Evolutionary conservation across 2,329 filamentous ascomycete genomes (phyloP), one percentile per base, ranked within the genome.

Genomic region (Aspergillus sclerotialis): DNA sequence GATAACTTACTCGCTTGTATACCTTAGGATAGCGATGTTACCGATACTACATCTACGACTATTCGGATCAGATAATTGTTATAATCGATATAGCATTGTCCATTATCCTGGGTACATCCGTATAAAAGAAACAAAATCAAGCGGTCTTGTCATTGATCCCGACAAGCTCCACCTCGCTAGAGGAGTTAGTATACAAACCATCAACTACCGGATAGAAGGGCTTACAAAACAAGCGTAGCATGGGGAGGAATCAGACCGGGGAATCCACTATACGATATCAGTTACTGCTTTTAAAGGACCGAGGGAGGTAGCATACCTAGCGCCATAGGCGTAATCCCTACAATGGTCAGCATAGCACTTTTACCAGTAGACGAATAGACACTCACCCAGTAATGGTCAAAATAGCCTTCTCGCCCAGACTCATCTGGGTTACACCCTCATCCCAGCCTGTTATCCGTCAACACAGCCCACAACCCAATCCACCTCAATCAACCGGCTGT

Each of bases 321-420:
- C 23, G 23, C 64, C 64, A 39, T 68, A 68, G 35, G 52, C 65
- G 40, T 47, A 64, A 38, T 62, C 58, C 33, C 60, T 64, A 26
- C 14, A 31, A 21, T 18, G 31, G 36, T 46, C 30, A 43, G 39
- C 25, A 32, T 33, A 26, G 17, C 36, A 36, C 31, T 24, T 33
- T 36, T 32, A 37, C 23, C 33, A 12, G 24, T 10, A 30, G 13
- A 14, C 11, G 35, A 19, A 8, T 2, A 32, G 16, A 10, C 17
- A 55, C 75, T 62, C 73, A 88, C 82, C 75, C 72, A 44, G 80
- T 75, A 58, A 96, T 95, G 48, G 80, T 82, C 45, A 98, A 73
- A 33, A 78, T 84, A 35, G 87, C 81, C 70, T 85, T 90, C 75
- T 96, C 90, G 60, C 90, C 89, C 39, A 94, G 70, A 58, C 82